Percentiles rank a stretch among this genome's conserved stretches.
These are phyloP conservation scores for Pisolithus microcarpus DNA, from an alignment of 768 basidiomycete species.

Conservation along the genomic window DNA sequence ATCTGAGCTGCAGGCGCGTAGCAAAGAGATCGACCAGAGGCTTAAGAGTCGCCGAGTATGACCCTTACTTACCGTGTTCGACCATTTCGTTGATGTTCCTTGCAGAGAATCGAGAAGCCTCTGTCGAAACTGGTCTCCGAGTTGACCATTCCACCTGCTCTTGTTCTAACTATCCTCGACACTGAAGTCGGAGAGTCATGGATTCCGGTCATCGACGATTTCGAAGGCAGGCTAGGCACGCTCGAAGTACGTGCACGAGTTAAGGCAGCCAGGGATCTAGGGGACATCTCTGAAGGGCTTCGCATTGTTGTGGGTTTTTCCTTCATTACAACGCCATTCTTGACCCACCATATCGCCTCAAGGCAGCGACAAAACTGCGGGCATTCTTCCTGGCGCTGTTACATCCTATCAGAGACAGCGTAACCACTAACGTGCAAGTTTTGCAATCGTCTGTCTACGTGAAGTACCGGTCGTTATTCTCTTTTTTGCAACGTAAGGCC, in stretches of 20 bases:
- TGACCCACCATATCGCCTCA: slow-evolving; percentile 1
- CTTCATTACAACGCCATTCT: neutral
- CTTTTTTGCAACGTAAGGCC: slow-evolving; percentile 80
- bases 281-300: slow-evolving; percentile 78
- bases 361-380: slow-evolving; percentile 89
- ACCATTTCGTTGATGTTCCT: slow-evolving; percentile 2
- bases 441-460: slow-evolving; percentile 82
- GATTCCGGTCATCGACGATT: slow-evolving; percentile 73
- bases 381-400: slow-evolving; percentile 79
- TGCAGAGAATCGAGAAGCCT: slow-evolving; percentile 82
- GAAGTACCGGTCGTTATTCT: slow-evolving; percentile 75
- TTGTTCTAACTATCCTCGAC: slow-evolving; percentile 75
- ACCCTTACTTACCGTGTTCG: slow-evolving; percentile 6
- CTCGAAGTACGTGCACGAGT: slow-evolving; percentile 72
- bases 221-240: slow-evolving; percentile 67
- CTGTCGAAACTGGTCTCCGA: slow-evolving; percentile 74
- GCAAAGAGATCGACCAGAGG: slow-evolving; percentile 83
- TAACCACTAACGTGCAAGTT: slow-evolving; percentile 89
- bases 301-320: slow-evolving; percentile 68
- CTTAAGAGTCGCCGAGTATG: slow-evolving; percentile 79
- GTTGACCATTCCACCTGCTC: slow-evolving; percentile 73
- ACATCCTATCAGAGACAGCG: slow-evolving; percentile 72
- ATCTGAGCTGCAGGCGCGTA: slow-evolving; percentile 84
- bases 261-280: slow-evolving; percentile 78
- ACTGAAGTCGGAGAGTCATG: slow-evolving; percentile 83